phyloP scores from a whole-genome alignment of 140 eudicot genomes.

The Cichorium intybus region DNA sequence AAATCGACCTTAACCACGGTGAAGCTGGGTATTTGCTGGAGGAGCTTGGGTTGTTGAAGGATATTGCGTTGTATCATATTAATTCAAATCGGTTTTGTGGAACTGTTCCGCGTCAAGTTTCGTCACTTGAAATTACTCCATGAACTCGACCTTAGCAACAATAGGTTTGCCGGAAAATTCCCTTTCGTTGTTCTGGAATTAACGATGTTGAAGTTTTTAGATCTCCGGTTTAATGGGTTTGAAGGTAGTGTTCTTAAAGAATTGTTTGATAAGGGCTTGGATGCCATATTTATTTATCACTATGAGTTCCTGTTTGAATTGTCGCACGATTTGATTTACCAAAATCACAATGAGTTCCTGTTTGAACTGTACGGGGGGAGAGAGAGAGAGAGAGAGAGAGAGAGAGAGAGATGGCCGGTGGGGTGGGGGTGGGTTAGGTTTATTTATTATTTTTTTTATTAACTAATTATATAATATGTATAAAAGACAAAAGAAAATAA shows the following conservation, averaged over 20 bases:
- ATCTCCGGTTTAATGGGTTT: slow-evolving; percentile 68
- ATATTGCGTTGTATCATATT: slow-evolving; percentile 61
- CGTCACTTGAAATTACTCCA: slow-evolving; percentile 39
- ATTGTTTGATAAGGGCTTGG: slow-evolving; percentile 24
- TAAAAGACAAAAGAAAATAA: too few relatives aligned
- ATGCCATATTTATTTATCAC: slow-evolving; percentile 51
- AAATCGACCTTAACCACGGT: slow-evolving; percentile 37
- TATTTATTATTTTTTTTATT: too few relatives aligned
- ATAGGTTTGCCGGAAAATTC: slow-evolving; percentile 82
- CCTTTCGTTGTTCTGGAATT: slow-evolving; percentile 59
- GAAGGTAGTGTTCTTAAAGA: slow-evolving; percentile 37
- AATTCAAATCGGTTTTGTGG: slow-evolving; percentile 80
- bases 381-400: too few relatives aligned
- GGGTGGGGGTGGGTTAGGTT: too few relatives aligned
- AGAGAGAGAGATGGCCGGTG: too few relatives aligned
- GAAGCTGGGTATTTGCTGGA: slow-evolving; percentile 83
- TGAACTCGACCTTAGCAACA: slow-evolving; percentile 82
- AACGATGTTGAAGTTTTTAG: slow-evolving; percentile 52
- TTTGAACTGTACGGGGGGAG: too few relatives aligned
- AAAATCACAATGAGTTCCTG: too few relatives aligned
- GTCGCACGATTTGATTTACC: slow-evolving; percentile 79
- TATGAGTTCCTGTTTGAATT: slow-evolving; percentile 57
- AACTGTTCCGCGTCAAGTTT: slow-evolving; percentile 55
- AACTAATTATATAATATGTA: too few relatives aligned
- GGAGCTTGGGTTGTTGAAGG: slow-evolving; percentile 67